Evolutionary conservation across 805 yeast genomes (phyloP), one percentile per base, ranked within the genome.

Genomic region (Candida chauliodis): DNA sequence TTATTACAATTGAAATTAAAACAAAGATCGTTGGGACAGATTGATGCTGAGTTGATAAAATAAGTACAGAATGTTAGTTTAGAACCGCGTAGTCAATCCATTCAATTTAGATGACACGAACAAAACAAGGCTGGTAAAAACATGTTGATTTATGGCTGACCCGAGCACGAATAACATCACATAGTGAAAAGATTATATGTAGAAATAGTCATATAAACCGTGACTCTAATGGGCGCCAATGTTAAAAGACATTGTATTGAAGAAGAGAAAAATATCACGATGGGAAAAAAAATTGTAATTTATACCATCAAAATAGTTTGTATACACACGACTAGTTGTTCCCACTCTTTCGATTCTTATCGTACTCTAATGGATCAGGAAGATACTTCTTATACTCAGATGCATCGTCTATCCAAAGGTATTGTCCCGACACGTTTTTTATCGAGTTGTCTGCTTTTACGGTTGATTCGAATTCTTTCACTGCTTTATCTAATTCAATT

Each of bases 211-310:
- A 71, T 62, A 66, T 64, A 69, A 60, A 55, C 78, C 77, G 81
- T 76, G 80, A 77, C 82, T 77, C 82, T 77, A 76, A 76, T 76
- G 91, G 93, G 91, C 81, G 90, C 84, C 93, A 82, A 73, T 33
- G 27, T 47, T 48, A 43, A 57, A 61, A 64, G 68, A 63, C 72
- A 66, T 64, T 33, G 36, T 33, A 33, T 33, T 66, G 66, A 57
- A 56, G 42, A 58, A 57, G 62, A 61, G 53, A 42, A 55, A 52
- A 50, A 45, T 21, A 7, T 21, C 10, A 8, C 24, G 24, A 21
- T 21, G 7, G 7, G 24, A 21, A 21, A 21, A 21, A n/a, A n/a
- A n/a, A n/a, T n/a, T n/a, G n/a, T n/a, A n/a, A n/a, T n/a, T n/a
- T 25, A 25, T 6, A 6, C 7, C 10, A 6, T 25, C 15, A 25